phyloP scores from a whole-genome alignment of 2,329 filamentous ascomycete genomes.

The Trichoderma semiorbis region DNA sequence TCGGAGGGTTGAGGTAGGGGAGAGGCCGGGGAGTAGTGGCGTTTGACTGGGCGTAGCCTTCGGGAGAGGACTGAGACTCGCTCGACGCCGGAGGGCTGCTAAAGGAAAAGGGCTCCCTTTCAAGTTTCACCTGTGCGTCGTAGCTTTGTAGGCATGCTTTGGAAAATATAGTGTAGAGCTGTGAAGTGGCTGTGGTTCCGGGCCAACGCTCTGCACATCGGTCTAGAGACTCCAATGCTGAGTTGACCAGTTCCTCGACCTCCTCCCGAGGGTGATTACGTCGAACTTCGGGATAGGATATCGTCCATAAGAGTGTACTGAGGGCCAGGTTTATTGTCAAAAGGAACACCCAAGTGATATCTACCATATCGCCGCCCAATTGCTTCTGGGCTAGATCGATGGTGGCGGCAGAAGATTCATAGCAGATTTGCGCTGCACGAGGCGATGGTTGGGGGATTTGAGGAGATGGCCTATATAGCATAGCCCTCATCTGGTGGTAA shows the following conservation, averaged over 20 bases:
- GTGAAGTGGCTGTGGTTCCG: constrained; percentile 76
- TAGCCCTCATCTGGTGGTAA: constrained; percentile 84
- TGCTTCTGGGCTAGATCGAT: constrained; percentile 78
- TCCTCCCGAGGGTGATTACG: constrained; percentile 68
- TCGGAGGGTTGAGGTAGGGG: constrained; percentile 46
- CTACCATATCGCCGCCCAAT: constrained; percentile 69
- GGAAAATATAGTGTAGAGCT: constrained; percentile 83
- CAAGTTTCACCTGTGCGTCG: constrained; percentile 47
- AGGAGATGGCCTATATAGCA: constrained; percentile 85
- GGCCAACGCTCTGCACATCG: constrained; percentile 87
- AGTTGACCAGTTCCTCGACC: constrained; percentile 69
- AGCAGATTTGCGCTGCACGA: constrained; percentile 76
- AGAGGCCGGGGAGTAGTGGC: constrained; percentile 33
- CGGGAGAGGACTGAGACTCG: constrained; percentile 33
- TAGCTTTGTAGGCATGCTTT: constrained; percentile 86
- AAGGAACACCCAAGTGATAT: constrained; percentile 92
- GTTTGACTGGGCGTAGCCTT: constrained; percentile 26
- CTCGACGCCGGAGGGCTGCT: constrained; percentile 33
- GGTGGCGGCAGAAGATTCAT: constrained; percentile 76
- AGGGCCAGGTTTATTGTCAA: constrained; percentile 86
- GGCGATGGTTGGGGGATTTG: constrained; percentile 83
- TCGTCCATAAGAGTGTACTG: constrained; percentile 86
- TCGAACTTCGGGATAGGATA: constrained; percentile 83
- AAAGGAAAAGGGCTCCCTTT: constrained; percentile 30
- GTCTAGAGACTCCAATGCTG: constrained; percentile 74